phyloP scores from a whole-genome alignment of 495 filamentous ascomycete genomes.

The Chlorociboria aeruginascens region DNA sequence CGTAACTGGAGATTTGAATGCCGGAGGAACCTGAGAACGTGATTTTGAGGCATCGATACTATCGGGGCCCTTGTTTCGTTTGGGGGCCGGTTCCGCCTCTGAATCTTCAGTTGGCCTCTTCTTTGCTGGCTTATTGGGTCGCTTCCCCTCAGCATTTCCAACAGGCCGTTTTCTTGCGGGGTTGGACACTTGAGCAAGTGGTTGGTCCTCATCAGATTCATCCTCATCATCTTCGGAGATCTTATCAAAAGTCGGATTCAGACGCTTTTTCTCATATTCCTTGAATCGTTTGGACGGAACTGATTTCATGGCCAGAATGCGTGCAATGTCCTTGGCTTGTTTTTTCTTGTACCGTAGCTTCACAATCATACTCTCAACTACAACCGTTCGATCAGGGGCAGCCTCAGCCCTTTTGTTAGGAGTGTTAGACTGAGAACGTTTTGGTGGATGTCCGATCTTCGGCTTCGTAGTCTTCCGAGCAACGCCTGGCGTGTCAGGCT shows the following conservation, averaged over 20 bases:
- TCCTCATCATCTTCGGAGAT: background rate
- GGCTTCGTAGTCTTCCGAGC: slow-evolving; percentile 15
- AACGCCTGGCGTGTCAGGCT: slow-evolving; percentile 13
- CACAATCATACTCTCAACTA: slow-evolving; percentile 4
- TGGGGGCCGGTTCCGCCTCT: slow-evolving; percentile 11
- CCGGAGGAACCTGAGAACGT: slow-evolving; percentile 1
- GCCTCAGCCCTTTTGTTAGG: background rate
- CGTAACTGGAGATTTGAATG: slow-evolving; percentile 12
- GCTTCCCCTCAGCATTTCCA: background rate
- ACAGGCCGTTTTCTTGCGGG: no score
- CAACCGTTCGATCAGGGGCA: background rate
- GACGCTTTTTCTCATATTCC: slow-evolving; percentile 2
- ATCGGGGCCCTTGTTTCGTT: slow-evolving; percentile 7
- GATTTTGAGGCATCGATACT: slow-evolving; percentile 8
- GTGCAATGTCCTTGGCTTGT: slow-evolving; percentile 4
- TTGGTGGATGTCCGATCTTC: slow-evolving; percentile 16
- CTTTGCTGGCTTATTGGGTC: background rate
- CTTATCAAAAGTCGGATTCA: background rate
- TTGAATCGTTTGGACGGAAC: background rate
- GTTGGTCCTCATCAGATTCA: slow-evolving; percentile 1
- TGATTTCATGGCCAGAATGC: slow-evolving; percentile 2
- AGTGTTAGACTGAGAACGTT: slow-evolving; percentile 9
- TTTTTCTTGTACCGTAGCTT: slow-evolving; percentile 18
- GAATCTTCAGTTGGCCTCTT: slow-evolving; percentile 5
- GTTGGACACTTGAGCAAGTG: background rate